These are phyloP conservation scores for Diaporthe citrichinensis DNA, from an alignment of 2,329 filamentous ascomycete genomes.

Conservation along the genomic window DNA sequence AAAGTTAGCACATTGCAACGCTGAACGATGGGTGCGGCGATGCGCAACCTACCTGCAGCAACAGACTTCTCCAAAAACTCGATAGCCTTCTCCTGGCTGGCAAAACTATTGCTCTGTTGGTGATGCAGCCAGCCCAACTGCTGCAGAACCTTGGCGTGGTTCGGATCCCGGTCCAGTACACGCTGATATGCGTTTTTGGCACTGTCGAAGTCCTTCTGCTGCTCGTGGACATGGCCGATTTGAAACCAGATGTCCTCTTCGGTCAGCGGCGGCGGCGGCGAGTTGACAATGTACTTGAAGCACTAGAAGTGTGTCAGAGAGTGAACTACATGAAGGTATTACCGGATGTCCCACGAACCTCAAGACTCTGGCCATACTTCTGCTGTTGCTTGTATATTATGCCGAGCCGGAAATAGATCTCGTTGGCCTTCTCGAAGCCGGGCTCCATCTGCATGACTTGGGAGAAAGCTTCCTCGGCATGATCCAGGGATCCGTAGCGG, in stretches of 20 bases:
- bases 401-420: conserved; percentile 98
- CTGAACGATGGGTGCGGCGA: conserved; percentile 38
- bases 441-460: conserved; percentile 99
- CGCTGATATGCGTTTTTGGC: conserved; percentile 94
- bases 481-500: conserved; percentile 94
- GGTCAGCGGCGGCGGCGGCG: conserved; percentile 90
- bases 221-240: conserved; percentile 98
- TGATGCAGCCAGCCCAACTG: conserved; percentile 98
- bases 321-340: background rate
- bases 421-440: conserved; percentile 97
- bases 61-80: conserved; percentile 98
- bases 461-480: conserved; percentile 97
- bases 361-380: conserved; percentile 91
- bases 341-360: conserved; percentile 69
- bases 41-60: conserved; percentile 77
- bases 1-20: conserved; percentile 47
- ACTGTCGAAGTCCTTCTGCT: conserved; percentile 97
- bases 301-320: conserved; percentile 71
- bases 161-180: conserved; percentile 93
- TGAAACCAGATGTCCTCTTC: conserved; percentile 99
- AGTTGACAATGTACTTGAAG: conserved; percentile 97
- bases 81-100: conserved; percentile 95
- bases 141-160: conserved; percentile 97
- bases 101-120: conserved; percentile 92
- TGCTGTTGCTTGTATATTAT: conserved; percentile 99